Base-by-base conservation (phyloP, 768 basidiomycete species). In the Leucosporidium scottii region DNA sequence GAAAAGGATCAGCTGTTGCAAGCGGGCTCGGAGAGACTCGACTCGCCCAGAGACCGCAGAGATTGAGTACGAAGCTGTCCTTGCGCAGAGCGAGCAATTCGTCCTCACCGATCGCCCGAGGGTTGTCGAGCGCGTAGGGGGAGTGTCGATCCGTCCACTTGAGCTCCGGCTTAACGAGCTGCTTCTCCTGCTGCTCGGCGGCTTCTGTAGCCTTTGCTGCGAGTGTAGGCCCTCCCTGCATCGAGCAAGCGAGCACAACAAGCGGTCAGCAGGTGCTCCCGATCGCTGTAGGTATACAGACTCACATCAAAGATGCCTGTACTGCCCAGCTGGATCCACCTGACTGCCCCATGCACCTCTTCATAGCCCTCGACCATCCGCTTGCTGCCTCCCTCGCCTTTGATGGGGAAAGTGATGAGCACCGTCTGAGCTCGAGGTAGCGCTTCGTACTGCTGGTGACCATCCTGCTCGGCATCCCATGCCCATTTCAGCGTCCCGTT, bases 261-360 rank as follows among this genome's bases (percentile, higher is more conserved):
- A 44, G 39, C 13, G 39, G 13, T 55, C 50, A 55, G 63, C 28
- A 49, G 30, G 27, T 30, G 20, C 18, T 51, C 8, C 7, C 2
- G 34, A 49, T 7, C 27, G 36, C 55, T 25, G 63, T 13, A 55
- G 10, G 18, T 4, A 4, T 2, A n/a, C n/a, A 12, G n/a, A 69
- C 84, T 75, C 71, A 85, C 85, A 74, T 83, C 83, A 84, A 84
- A 88, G 28, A 86, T 84, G 13, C 84, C 81, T 5, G 84, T 83
- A 12, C 83, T 80, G 0, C 87, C 87, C 8, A 87, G 80, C 75
- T 85, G 85, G 31, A 87, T 82, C 74, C 84, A 88, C n/a, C 71
- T 27, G n/a, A 76, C 75, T 23, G 76, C 64, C 61, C 66, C 67
- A 49, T 69, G 80, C 31, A 79, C 83, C 49, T 77, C 73, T 49